These are phyloP conservation scores for Eleusine indica DNA, from an alignment of 176 grass and related monocot species.

Conservation along the genomic window DNA sequence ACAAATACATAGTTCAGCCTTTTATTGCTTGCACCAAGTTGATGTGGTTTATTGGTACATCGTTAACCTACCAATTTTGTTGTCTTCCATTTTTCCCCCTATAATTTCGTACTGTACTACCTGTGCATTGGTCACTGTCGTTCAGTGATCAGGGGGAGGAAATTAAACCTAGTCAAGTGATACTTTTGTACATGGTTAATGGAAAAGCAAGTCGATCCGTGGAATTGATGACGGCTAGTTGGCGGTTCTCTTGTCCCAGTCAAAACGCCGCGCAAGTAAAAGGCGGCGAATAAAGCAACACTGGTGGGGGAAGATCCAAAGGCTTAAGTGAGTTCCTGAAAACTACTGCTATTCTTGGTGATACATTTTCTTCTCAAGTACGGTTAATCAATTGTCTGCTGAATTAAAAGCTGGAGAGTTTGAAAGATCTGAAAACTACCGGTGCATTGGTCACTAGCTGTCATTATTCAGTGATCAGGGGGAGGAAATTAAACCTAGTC, in stretches of 20 bases:
- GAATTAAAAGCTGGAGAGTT: too few species aligned
- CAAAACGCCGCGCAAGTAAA: slow-evolving; percentile 12
- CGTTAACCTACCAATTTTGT: neutral
- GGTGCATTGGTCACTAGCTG: neutral
- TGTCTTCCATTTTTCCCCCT: neutral
- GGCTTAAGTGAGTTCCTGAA: too few species aligned
- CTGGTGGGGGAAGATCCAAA: too few species aligned
- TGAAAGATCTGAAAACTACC: neutral
- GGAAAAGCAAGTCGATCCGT: neutral
- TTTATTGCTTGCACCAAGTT: neutral
- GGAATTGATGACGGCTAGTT: slow-evolving; percentile 2
- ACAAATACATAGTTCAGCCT: neutral
- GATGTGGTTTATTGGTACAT: neutral
- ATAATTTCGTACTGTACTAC: slow-evolving; percentile 12
- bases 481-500: slow-evolving; percentile 23
- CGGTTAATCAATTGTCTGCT: too few species aligned
- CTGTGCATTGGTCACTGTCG: neutral
- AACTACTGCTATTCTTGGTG: too few species aligned
- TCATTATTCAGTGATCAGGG: neutral
- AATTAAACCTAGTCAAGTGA: slow-evolving; percentile 31
- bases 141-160: neutral
- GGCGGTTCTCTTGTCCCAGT: slow-evolving; percentile 30
- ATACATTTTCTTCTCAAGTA: too few species aligned
- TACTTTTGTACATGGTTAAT: slow-evolving; percentile 23
- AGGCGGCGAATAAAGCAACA: slow-evolving; percentile 29